Evolutionary conservation across 2,329 filamentous ascomycete genomes (phyloP).

Genomic region (Penicillium sp.): DNA sequence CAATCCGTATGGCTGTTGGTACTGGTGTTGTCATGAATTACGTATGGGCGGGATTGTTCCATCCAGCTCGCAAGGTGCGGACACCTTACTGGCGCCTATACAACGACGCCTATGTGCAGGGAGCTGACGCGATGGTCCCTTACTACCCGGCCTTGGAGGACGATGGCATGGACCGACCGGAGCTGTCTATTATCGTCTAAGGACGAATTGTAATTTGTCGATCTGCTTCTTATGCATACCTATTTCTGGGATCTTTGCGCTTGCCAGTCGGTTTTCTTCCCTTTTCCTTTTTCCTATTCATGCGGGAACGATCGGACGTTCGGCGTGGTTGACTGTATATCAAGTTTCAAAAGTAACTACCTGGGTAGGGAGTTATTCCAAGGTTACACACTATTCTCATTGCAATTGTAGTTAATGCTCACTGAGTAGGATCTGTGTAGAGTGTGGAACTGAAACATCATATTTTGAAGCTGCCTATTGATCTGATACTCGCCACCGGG

Average conservation of each 20-base stretch:
- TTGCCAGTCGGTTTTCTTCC: slow-evolving; percentile 18
- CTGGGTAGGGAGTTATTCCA: neutral
- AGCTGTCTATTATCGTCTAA: slow-evolving; percentile 78
- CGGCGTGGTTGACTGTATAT: slow-evolving; percentile 23
- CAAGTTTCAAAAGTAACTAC: slow-evolving; percentile 17
- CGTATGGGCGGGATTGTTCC: slow-evolving; percentile 95
- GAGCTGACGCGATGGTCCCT: slow-evolving; percentile 89
- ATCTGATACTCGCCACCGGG: too few relatives aligned
- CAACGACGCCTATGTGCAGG: slow-evolving; percentile 94
- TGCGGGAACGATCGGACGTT: slow-evolving; percentile 22
- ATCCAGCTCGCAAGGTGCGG: slow-evolving; percentile 90
- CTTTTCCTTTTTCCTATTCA: slow-evolving; percentile 8
- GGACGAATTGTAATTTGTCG: slow-evolving; percentile 13
- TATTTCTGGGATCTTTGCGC: slow-evolving; percentile 15
- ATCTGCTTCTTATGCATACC: slow-evolving; percentile 19
- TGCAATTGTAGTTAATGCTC: neutral
- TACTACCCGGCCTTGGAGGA: slow-evolving; percentile 88
- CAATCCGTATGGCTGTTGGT: slow-evolving; percentile 86
- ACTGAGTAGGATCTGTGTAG: too few relatives aligned
- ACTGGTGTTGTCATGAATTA: slow-evolving; percentile 95
- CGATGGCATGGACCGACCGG: slow-evolving; percentile 69
- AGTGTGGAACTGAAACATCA: neutral
- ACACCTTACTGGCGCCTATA: slow-evolving; percentile 95
- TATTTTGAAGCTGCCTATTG: too few relatives aligned
- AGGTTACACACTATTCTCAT: neutral